Percentiles rank a stretch among this genome's conserved stretches.
These are phyloP conservation scores for Aspergillus aculeatinus DNA, from an alignment of 2,329 filamentous ascomycete genomes.

Conservation along the genomic window DNA sequence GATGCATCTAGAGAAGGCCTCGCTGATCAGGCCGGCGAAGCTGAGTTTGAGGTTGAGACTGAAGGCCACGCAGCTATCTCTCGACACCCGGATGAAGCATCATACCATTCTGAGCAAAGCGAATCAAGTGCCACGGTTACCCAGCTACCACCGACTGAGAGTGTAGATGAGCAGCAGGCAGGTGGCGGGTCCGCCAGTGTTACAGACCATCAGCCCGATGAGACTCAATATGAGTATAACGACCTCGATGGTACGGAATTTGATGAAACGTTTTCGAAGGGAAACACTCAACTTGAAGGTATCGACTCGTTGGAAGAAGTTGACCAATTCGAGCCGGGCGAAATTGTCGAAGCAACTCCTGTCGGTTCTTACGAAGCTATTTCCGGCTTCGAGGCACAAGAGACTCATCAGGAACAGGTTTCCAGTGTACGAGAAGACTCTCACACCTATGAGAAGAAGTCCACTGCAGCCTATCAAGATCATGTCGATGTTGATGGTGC, in stretches of 20 bases:
- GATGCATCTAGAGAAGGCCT: neutral
- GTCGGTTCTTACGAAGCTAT: conserved; percentile 4
- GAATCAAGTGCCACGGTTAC: conserved; percentile 31
- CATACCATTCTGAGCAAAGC: conserved; percentile 30
- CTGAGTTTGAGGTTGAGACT: neutral
- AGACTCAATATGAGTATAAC: conserved; percentile 36
- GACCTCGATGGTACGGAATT: conserved; percentile 20
- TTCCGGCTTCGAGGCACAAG: conserved; percentile 15
- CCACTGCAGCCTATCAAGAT: conserved; percentile 13
- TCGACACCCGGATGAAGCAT: conserved; percentile 17
- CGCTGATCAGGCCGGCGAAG: neutral
- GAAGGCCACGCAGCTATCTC: neutral
- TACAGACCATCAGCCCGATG: conserved; percentile 10
- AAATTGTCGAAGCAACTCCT: conserved; percentile 11
- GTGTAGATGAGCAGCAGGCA: conserved; percentile 18
- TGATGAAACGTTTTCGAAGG: conserved; percentile 20
- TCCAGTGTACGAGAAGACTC: conserved; percentile 11
- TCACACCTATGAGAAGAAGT: conserved; percentile 15
- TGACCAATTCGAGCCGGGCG: conserved; percentile 8
- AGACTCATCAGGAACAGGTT: conserved; percentile 6
- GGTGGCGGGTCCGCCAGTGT: conserved; percentile 14
- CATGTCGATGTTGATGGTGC: conserved; percentile 15
- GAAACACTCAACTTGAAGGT: conserved; percentile 13
- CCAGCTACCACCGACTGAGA: conserved; percentile 18
- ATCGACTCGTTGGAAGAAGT: conserved; percentile 14